Percentiles rank a stretch among this genome's conserved stretches.
phyloP scores from a whole-genome alignment of 202 grass and related monocot species.

The Brachypodium distachyon region DNA sequence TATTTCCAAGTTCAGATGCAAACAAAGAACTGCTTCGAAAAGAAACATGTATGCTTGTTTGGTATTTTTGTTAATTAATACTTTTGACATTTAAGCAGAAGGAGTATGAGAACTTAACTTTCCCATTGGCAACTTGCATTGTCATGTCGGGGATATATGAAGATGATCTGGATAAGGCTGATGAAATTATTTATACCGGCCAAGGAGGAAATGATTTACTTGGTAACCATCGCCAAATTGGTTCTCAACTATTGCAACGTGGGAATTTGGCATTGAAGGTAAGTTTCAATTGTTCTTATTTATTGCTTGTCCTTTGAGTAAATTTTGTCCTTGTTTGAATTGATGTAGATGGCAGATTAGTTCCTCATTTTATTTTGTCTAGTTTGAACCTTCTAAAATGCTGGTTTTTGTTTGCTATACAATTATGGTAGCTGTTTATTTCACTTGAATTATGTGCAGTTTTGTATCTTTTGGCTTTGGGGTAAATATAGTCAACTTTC shows the following conservation, averaged over 20 bases:
- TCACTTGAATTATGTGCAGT: background rate
- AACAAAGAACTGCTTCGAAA: background rate
- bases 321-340: background rate
- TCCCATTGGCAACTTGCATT: constrained; percentile 74
- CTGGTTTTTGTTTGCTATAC: background rate
- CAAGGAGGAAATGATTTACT: constrained; percentile 95
- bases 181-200: constrained; percentile 86
- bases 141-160: constrained; percentile 92
- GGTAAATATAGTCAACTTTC: background rate
- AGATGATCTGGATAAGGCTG: constrained; percentile 77
- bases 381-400: background rate
- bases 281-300: background rate
- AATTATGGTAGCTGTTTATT: background rate
- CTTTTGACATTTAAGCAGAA: constrained; percentile 29
- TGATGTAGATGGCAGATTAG: background rate
- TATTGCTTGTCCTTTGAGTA: background rate
- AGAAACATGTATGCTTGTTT: background rate
- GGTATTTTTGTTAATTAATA: background rate
- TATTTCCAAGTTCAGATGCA: background rate
- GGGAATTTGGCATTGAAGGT: constrained; percentile 90
- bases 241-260: constrained; percentile 63
- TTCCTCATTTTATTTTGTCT: background rate
- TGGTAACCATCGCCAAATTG: constrained; percentile 75
- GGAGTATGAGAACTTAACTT: constrained; percentile 48
- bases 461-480: background rate